Evolutionary conservation across 805 yeast species (phyloP).

Genomic region (Teunomyces funiuensis): DNA sequence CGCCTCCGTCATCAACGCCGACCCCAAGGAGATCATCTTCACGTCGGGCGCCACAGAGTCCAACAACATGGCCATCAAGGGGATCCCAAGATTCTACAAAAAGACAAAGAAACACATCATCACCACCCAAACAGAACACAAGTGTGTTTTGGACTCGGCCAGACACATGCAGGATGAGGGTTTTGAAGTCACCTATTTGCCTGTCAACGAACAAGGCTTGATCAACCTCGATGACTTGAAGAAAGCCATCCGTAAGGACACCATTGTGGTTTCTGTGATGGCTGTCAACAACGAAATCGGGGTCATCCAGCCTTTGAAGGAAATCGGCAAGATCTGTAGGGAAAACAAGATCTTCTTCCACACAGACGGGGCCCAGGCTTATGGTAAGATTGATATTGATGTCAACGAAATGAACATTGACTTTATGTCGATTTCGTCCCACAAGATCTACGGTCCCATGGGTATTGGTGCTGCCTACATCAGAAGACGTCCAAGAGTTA

Average conservation of each 20-base stretch:
- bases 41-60: constrained; percentile 98
- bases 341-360: constrained; percentile 91
- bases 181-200: constrained; percentile 89
- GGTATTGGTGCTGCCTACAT: constrained; percentile 95
- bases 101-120: constrained; percentile 91
- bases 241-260: constrained; percentile 83
- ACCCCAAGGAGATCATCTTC: constrained; percentile 94
- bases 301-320: constrained; percentile 92
- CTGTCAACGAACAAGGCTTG: constrained; percentile 79
- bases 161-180: constrained; percentile 96
- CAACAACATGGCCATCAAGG: constrained; percentile 92
- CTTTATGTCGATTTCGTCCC: constrained; percentile 89
- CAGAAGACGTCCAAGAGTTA: constrained; percentile 97
- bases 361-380: constrained; percentile 97
- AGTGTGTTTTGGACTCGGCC: constrained; percentile 97
- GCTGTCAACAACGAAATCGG: constrained; percentile 98
- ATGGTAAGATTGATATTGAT: constrained; percentile 89
- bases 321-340: constrained; percentile 86
- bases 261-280: constrained; percentile 89
- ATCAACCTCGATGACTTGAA: constrained; percentile 75
- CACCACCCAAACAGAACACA: constrained; percentile 96
- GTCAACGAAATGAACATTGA: constrained; percentile 94
- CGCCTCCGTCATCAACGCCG: constrained; percentile 85
- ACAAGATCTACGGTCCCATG: constrained; percentile 96
- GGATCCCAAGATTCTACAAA: constrained; percentile 90